These are phyloP conservation scores for Ophiostoma fasciatum DNA, from an alignment of 2,329 filamentous ascomycete genomes.

Conservation along the genomic window DNA sequence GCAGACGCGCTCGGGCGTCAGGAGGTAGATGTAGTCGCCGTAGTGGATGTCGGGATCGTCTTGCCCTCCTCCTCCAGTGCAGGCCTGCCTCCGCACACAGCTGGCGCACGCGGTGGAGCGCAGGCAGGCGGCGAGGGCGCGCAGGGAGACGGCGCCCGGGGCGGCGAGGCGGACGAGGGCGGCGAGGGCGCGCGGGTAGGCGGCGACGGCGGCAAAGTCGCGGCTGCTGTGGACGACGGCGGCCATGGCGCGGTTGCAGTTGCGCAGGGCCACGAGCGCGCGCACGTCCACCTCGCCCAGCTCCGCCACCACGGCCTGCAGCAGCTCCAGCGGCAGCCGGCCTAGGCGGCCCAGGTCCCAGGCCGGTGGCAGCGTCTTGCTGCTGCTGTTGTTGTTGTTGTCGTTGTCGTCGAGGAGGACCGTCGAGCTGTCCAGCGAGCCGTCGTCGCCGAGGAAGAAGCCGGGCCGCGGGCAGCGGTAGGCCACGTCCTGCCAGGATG, in stretches of 20 bases:
- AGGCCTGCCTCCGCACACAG: constrained; percentile 7
- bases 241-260: constrained; percentile 8
- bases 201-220: constrained; percentile 10
- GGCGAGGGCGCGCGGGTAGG: constrained; percentile 10
- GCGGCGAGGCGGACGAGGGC: constrained; percentile 7
- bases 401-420: constrained; percentile 3
- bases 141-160: background rate
- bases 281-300: constrained; percentile 7
- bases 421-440: constrained; percentile 4
- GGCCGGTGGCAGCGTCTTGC: constrained; percentile 1
- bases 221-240: constrained; percentile 7
- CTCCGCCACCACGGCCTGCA: constrained; percentile 7
- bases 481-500: constrained; percentile 9
- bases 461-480: constrained; percentile 10
- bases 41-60: background rate
- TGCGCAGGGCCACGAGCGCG: constrained; percentile 9
- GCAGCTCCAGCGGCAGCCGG: constrained; percentile 8
- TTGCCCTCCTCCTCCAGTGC: too few relatives aligned
- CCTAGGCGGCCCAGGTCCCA: constrained; percentile 8
- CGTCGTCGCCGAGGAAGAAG: constrained; percentile 12
- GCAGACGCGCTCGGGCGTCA: constrained; percentile 10
- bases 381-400: too few relatives aligned
- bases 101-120: constrained; percentile 7
- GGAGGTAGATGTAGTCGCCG: constrained; percentile 12
- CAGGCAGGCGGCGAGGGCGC: constrained; percentile 8